phyloP scores from a whole-genome alignment of 371 early-diverging fungal species.

The Scutellospora calospora region DNA sequence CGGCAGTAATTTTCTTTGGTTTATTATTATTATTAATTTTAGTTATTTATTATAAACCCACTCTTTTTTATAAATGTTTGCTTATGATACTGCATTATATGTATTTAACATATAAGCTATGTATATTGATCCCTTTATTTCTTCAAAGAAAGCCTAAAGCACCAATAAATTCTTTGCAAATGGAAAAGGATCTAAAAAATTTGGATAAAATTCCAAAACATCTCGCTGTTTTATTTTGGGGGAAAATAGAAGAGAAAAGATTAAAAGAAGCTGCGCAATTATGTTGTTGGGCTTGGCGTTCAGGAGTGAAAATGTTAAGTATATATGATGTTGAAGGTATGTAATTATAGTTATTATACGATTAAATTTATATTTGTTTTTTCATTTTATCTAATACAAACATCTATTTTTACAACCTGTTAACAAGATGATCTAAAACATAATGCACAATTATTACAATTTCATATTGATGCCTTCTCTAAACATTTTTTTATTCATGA shows the following conservation, averaged over 20 bases:
- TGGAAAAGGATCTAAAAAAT: conserved; percentile 10
- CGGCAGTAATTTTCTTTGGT: no score
- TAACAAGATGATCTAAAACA: conserved; percentile 18
- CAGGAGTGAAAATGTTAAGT: conserved; percentile 35
- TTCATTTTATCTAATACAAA: not conserved
- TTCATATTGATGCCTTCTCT: conserved; percentile 3
- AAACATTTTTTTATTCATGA: conserved; percentile 18
- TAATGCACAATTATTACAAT: conserved; percentile 23
- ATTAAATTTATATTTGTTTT: not conserved
- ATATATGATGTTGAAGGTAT: conserved; percentile 40
- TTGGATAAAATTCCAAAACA: conserved; percentile 43
- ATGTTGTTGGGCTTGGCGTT: conserved; percentile 40
- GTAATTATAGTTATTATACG: not conserved
- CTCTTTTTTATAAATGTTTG: not conserved
- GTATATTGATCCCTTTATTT: not conserved
- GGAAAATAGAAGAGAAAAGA: not conserved
- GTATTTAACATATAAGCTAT: not conserved
- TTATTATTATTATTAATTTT: not conserved
- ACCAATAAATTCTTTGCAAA: not conserved
- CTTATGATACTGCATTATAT: conserved; percentile 1
- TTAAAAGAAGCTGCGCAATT: conserved; percentile 23
- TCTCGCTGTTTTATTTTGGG: conserved; percentile 39
- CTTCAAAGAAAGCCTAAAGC: not conserved
- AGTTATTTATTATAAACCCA: conserved; percentile 6
- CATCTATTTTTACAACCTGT: not conserved